A percentile compares a stretch with the other conserved stretches of the same genome.
These are phyloP conservation scores for Chrysosporium queenslandicum DNA, from an alignment of 2,329 filamentous ascomycete genomes.

Conservation along the genomic window DNA sequence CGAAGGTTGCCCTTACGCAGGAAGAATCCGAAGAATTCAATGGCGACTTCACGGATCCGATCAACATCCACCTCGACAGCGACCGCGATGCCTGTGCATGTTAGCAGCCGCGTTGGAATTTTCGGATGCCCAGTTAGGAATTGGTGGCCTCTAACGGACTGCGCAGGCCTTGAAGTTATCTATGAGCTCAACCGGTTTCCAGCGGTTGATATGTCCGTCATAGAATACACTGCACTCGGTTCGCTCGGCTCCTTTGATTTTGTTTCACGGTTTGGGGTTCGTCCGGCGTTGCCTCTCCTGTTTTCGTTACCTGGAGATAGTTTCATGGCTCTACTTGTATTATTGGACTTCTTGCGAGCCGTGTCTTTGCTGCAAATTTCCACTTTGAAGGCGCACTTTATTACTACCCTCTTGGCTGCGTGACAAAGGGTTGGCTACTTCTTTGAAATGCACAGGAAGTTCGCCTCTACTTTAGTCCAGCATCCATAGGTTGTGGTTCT, in stretches of 20 bases:
- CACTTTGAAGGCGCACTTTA: background rate
- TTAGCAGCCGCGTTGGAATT: constrained; percentile 40
- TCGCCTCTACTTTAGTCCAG: background rate
- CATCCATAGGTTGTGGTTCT: background rate
- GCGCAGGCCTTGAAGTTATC: background rate
- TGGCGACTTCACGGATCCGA: constrained; percentile 93
- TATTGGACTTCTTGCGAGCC: background rate
- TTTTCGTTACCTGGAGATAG: background rate
- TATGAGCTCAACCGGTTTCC: background rate
- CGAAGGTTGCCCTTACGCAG: constrained; percentile 86
- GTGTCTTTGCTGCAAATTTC: background rate
- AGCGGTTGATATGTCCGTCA: background rate
- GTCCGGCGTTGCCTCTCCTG: background rate
- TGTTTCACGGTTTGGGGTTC: background rate
- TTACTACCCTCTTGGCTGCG: background rate
- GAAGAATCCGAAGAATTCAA: constrained; percentile 98
- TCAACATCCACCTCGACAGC: constrained; percentile 95
- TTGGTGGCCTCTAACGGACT: background rate
- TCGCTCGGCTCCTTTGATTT: background rate
- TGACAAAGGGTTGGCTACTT: background rate
- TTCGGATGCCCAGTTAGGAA: background rate
- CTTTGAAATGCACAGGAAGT: background rate
- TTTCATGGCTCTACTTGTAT: background rate
- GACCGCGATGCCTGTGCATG: constrained; percentile 89
- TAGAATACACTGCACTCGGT: background rate